phyloP scores from a whole-genome alignment of 2,329 filamentous ascomycete genomes.

The Cladosporium colombiae region DNA sequence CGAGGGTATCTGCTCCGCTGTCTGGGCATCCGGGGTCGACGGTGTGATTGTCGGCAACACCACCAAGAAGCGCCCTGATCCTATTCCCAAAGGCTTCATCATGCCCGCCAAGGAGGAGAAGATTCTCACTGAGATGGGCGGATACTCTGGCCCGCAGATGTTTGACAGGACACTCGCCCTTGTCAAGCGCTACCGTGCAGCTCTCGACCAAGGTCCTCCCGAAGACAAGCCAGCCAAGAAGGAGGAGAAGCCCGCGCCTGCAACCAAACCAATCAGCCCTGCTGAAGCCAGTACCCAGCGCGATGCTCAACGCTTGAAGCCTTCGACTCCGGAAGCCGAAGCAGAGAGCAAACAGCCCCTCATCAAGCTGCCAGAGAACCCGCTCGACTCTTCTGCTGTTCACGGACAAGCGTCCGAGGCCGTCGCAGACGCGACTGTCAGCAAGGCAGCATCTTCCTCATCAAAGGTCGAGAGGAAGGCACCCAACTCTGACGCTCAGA shows the following conservation, averaged over 20 bases:
- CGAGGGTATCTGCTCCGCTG: constrained; percentile 81
- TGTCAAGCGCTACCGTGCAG: constrained; percentile 72
- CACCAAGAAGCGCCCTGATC: constrained; percentile 75
- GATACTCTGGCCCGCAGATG: constrained; percentile 87
- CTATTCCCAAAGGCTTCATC: constrained; percentile 66
- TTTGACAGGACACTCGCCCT: constrained; percentile 77
- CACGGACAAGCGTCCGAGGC: constrained; percentile 29
- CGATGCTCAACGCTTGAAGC: constrained; percentile 37
- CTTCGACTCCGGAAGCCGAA: constrained; percentile 31
- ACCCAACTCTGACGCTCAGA: constrained; percentile 49
- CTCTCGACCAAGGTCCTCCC: constrained; percentile 48
- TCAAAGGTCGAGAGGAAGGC: constrained; percentile 24
- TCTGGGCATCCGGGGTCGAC: constrained; percentile 82
- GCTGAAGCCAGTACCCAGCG: constrained; percentile 32
- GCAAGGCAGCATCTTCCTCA: constrained; percentile 1
- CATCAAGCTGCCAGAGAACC: constrained; percentile 33
- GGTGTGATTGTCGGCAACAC: constrained; percentile 98
- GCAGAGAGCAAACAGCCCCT: constrained; percentile 35
- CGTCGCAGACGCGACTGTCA: constrained; percentile 16
- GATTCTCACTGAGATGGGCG: constrained; percentile 74
- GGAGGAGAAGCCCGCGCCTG: constrained; percentile 18
- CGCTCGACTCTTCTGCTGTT: constrained; percentile 16
- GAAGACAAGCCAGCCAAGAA: constrained; percentile 20
- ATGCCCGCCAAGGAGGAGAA: constrained; percentile 67
- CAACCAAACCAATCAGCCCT: constrained; percentile 8